Conservation (phyloP, 1,284 basidiomycete genomes). For the Pisolithus thermaeus region DNA sequence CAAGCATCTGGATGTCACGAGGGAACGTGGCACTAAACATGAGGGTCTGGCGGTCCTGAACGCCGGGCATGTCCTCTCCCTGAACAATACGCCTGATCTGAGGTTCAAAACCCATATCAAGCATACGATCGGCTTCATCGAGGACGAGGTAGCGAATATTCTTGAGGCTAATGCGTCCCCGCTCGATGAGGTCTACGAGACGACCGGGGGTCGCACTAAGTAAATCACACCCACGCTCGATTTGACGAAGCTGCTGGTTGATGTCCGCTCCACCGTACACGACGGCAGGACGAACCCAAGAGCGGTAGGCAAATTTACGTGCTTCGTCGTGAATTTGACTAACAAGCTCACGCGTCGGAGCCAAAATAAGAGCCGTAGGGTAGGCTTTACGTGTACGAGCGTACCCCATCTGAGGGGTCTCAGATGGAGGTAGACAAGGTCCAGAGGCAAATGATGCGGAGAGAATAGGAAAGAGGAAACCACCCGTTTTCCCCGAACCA, state of each 20-base stretch:
- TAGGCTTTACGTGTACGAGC: conserved; percentile 83
- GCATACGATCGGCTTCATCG: conserved; percentile 99
- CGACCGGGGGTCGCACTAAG: conserved; percentile 98
- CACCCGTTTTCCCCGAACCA: conserved; percentile 98
- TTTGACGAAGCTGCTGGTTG: conserved; percentile 86
- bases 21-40: conserved; percentile 99
- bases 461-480: conserved; percentile 99
- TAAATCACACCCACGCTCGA: conserved; percentile 96
- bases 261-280: conserved; percentile 99
- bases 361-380: conserved; percentile 94
- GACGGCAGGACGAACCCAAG: conserved; percentile 98
- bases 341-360: conserved; percentile 97
- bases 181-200: conserved; percentile 97
- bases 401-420: conserved; percentile 47
- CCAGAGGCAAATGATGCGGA: conserved; percentile 89
- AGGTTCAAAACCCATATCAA: conserved; percentile 99
- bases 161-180: conserved; percentile 92
- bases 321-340: conserved; percentile 99
- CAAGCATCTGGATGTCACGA: conserved; percentile 96
- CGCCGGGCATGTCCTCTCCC: conserved; percentile 96
- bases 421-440: conserved; percentile 64
- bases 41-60: conserved; percentile 91
- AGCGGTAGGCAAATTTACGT: conserved; percentile 98
- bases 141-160: conserved; percentile 98
- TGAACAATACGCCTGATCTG: conserved; percentile 98